Evolutionary conservation across 2,329 filamentous ascomycete species (phyloP).

Genomic region (Aspergillus thermomutatus): DNA sequence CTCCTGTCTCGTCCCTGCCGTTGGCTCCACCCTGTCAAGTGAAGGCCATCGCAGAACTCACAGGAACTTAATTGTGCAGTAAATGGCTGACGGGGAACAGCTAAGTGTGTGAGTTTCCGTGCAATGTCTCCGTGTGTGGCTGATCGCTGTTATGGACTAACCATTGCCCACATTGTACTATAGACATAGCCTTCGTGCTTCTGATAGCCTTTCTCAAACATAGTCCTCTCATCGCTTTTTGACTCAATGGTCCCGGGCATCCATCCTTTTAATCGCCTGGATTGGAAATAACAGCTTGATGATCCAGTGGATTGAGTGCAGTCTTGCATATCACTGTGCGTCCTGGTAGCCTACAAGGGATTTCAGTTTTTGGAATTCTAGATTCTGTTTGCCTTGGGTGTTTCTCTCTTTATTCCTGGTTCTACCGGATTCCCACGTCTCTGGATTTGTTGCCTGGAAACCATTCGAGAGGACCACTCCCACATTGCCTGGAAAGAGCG

Average conservation of each 20-base stretch:
- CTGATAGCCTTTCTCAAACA: constrained; percentile 3
- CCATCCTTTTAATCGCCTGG: background rate
- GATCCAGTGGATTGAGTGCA: background rate
- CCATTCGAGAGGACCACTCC: background rate
- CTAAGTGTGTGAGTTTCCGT: constrained; percentile 26
- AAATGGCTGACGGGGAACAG: constrained; percentile 20
- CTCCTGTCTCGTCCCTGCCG: constrained; percentile 20
- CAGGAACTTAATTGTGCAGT: constrained; percentile 12
- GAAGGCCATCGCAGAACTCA: constrained; percentile 12
- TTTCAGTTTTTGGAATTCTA: background rate
- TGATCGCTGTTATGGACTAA: constrained; percentile 9
- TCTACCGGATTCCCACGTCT: background rate
- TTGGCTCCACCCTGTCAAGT: constrained; percentile 16
- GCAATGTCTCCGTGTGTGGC: constrained; percentile 2
- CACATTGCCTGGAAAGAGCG: background rate
- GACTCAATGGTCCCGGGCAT: constrained; percentile 9
- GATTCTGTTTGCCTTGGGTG: background rate
- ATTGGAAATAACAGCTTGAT: background rate
- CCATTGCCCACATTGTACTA: background rate
- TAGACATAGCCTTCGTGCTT: constrained; percentile 13
- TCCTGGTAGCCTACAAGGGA: background rate
- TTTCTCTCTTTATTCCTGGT: background rate
- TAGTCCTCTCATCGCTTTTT: constrained; percentile 11
- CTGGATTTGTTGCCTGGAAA: background rate
- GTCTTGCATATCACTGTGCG: background rate